These are phyloP conservation scores for Cryptococcus sp. DNA, from an alignment of 1,284 basidiomycete genomes.

Conservation along the genomic window DNA sequence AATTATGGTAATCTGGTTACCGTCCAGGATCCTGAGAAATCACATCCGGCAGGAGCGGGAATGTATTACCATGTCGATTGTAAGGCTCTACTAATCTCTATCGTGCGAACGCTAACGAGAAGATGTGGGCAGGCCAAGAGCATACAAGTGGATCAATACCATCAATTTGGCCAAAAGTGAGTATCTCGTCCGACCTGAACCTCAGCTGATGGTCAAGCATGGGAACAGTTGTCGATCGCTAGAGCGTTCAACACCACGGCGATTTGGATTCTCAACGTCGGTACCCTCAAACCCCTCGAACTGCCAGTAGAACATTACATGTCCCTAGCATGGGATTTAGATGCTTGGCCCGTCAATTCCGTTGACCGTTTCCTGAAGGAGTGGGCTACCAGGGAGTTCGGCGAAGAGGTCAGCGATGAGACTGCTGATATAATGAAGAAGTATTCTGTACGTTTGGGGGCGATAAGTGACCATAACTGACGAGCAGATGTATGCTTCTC, in stretches of 20 bases:
- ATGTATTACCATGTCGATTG: slow-evolving; percentile 61
- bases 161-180: slow-evolving; percentile 28
- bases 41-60: slow-evolving; percentile 60
- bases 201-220: slow-evolving; percentile 6
- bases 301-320: slow-evolving; percentile 26
- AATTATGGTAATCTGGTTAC: slow-evolving; percentile 43
- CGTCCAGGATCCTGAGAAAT: slow-evolving; percentile 51
- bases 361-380: slow-evolving; percentile 12
- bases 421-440: slow-evolving; percentile 24
- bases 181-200: background rate
- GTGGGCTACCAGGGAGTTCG: slow-evolving; percentile 31
- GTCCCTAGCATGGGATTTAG: slow-evolving; percentile 23
- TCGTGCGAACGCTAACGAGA: background rate
- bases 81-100: background rate
- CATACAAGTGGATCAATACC: slow-evolving; percentile 46
- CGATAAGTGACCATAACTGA: background rate
- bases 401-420: slow-evolving; percentile 17
- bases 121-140: slow-evolving; percentile 32
- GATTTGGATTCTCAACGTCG: slow-evolving; percentile 32
- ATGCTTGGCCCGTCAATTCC: slow-evolving; percentile 23
- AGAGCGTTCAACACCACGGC: slow-evolving; percentile 26
- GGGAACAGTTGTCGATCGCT: slow-evolving; percentile 37
- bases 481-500: slow-evolving; percentile 15
- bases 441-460: slow-evolving; percentile 16
- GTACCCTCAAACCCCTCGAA: slow-evolving; percentile 28